phyloP scores from a whole-genome alignment of 75 land plant species.

The Cupressus sempervirens region DNA sequence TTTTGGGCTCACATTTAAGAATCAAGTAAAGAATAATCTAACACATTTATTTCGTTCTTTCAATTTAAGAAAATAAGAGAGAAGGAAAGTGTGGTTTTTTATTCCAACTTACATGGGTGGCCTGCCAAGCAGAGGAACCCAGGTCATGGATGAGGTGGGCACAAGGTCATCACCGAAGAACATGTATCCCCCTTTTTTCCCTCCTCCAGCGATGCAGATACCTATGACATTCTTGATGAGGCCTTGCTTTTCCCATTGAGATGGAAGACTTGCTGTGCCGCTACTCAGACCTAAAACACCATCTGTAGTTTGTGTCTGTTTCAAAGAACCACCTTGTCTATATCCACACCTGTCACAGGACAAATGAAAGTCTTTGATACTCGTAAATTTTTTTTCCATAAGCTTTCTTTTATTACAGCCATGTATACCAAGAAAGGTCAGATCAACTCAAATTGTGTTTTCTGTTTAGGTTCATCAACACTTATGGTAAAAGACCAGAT shows the following conservation, averaged over 20 bases:
- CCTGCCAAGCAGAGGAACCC: constrained; percentile 63
- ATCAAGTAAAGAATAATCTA: neutral
- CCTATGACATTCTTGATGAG: constrained; percentile 65
- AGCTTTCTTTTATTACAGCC: neutral
- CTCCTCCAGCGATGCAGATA: constrained; percentile 64
- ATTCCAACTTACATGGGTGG: constrained; percentile 20
- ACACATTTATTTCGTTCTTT: neutral
- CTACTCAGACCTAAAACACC: constrained; percentile 81
- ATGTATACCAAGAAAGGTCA: neutral
- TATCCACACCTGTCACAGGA: constrained; percentile 68
- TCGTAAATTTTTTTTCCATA: neutral
- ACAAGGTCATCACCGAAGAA: constrained; percentile 80
- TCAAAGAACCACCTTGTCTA: constrained; percentile 57
- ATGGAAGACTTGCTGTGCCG: constrained; percentile 53
- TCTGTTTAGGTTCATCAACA: neutral
- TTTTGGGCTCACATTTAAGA: neutral
- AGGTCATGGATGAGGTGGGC: constrained; percentile 46
- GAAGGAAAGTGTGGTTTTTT: neutral
- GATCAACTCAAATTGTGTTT: neutral
- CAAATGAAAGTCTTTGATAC: neutral
- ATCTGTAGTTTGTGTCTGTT: constrained; percentile 45
- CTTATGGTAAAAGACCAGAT: too few species aligned
- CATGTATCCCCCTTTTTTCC: constrained; percentile 56
- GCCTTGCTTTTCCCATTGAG: constrained; percentile 63
- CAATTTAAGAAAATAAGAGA: neutral